Conservation (phyloP, 257 asterid species). For the Echites panduratus region DNA sequence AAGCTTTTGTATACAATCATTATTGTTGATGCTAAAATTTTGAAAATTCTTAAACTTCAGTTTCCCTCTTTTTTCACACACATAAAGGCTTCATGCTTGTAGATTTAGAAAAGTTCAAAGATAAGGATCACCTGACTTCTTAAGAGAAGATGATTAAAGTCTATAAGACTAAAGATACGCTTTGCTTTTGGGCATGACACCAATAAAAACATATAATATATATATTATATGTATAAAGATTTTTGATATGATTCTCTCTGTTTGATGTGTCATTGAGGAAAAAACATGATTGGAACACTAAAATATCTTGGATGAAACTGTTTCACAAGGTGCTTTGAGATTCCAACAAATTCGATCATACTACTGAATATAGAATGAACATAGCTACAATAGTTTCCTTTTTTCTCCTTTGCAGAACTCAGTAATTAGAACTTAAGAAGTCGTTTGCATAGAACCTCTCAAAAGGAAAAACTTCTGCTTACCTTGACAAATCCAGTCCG, state of each 20-base stretch:
- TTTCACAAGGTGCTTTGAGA: background rate
- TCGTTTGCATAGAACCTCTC: background rate
- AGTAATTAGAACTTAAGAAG: no score
- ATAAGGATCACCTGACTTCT: background rate
- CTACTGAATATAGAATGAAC: background rate
- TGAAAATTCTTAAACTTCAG: background rate
- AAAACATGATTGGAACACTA: background rate
- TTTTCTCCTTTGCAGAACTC: background rate
- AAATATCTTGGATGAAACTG: background rate
- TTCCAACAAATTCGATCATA: background rate
- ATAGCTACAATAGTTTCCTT: no score
- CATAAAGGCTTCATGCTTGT: background rate
- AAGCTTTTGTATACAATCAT: background rate
- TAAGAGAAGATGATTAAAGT: background rate
- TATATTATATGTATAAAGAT: no score
- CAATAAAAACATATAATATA: no score
- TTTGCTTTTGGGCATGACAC: background rate
- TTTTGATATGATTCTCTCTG: background rate
- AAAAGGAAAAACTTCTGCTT: slow-evolving; percentile 3
- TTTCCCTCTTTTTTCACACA: background rate
- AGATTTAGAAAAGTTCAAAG: background rate
- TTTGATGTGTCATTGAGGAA: background rate
- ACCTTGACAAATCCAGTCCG: slow-evolving; percentile 99
- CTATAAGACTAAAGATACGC: background rate
- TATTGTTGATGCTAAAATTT: background rate